A percentile compares a stretch with the other conserved stretches of the same genome.
phyloP scores from a whole-genome alignment of 75 land plant genomes.

The Picea glauca region DNA sequence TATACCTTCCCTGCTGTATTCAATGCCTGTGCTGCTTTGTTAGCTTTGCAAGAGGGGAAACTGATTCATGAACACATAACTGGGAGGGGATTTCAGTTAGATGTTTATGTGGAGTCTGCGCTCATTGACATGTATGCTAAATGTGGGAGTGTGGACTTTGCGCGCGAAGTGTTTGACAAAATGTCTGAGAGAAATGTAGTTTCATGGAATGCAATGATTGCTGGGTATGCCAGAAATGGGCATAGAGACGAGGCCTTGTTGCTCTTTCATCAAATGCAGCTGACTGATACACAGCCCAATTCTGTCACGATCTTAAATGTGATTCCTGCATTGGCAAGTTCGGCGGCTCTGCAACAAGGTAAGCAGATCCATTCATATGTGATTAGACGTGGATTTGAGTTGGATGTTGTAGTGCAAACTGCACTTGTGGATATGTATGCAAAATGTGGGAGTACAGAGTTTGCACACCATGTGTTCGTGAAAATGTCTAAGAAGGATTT shows the following conservation, averaged over 20 bases:
- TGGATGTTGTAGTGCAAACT: conserved; percentile 7
- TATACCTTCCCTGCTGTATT: conserved; percentile 9
- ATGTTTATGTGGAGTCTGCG: conserved; percentile 2
- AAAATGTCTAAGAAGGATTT: conserved; percentile 24
- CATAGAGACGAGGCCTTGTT: background rate
- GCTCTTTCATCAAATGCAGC: conserved; percentile 6
- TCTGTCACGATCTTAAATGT: background rate
- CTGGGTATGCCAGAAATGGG: conserved; percentile 3
- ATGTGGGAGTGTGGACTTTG: conserved; percentile 2
- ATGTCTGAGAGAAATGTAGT: background rate
- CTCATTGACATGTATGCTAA: conserved; percentile 25
- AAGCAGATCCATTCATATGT: conserved; percentile 7
- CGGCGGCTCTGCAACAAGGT: background rate
- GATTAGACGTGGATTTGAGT: conserved; percentile 10
- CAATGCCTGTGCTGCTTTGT: conserved; percentile 3
- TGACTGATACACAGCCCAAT: background rate
- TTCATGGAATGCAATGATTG: conserved; percentile 9
- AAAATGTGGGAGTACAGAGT: conserved; percentile 42
- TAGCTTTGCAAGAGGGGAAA: conserved; percentile 5
- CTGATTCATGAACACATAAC: conserved; percentile 6
- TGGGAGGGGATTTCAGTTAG: background rate
- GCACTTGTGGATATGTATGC: conserved; percentile 12
- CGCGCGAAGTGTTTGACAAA: conserved; percentile 7
- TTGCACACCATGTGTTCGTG: conserved; percentile 51
- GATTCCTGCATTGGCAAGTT: background rate